Conservation (phyloP, 2,329 filamentous ascomycete species). For the Setomelanomma holmii region DNA sequence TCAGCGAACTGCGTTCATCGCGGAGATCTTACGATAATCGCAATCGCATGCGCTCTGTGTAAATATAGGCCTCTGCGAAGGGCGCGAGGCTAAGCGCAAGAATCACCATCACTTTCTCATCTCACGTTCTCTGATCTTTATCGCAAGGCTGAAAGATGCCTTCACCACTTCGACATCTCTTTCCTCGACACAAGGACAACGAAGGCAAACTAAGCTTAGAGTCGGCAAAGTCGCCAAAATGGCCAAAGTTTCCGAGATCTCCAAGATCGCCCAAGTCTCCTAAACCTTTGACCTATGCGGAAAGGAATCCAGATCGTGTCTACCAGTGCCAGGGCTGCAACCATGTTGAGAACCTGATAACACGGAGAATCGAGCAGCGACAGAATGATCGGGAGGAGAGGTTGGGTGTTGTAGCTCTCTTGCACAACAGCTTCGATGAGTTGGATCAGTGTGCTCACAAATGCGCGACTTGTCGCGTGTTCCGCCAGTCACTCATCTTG, state of each 20-base stretch:
- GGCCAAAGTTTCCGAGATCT: background rate
- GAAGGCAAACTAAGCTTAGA: conserved; percentile 3
- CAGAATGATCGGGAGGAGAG: too few species aligned
- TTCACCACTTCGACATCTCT: background rate
- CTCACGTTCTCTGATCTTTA: background rate
- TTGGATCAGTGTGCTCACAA: conserved; percentile 7
- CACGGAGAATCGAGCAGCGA: background rate
- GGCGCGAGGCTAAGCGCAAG: background rate
- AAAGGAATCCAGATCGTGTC: conserved; percentile 5
- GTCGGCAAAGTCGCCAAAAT: conserved; percentile 2
- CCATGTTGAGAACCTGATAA: conserved; percentile 9
- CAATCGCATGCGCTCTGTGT: too few species aligned
- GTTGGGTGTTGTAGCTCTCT: background rate
- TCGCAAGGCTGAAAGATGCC: background rate
- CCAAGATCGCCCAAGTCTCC: conserved; percentile 3
- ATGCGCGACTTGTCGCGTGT: conserved; percentile 9
- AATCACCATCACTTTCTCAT: background rate
- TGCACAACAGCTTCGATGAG: conserved; percentile 13
- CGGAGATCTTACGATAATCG: background rate
- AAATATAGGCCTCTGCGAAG: background rate
- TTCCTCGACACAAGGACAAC: conserved; percentile 3
- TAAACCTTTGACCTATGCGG: background rate
- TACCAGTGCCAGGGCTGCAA: conserved; percentile 11
- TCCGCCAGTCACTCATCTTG: conserved; percentile 9
- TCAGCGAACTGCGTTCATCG: conserved; percentile 2